These are phyloP conservation scores for Canavalia gladiata DNA, from an alignment of 306 rosid genomes.

Conservation along the genomic window DNA sequence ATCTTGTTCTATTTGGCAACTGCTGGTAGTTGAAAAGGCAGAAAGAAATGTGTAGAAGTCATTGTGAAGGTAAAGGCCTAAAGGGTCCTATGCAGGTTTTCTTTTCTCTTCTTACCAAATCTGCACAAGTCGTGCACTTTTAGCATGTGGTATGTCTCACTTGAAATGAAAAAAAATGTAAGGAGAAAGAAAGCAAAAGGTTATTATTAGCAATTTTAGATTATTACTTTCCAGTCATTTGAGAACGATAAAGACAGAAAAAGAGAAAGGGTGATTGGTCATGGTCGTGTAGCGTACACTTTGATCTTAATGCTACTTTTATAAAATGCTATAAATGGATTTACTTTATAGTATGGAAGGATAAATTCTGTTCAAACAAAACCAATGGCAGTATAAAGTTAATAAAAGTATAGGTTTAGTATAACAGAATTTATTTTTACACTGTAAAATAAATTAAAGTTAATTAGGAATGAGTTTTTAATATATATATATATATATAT, in stretches of 20 bases:
- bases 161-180: background rate
- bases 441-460: too few species aligned
- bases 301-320: background rate
- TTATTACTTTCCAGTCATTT: background rate
- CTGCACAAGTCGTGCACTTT: background rate
- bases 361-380: background rate
- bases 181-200: background rate
- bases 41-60: too few species aligned
- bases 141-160: background rate
- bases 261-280: background rate
- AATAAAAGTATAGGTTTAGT: background rate
- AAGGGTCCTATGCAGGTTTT: background rate
- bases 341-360: background rate
- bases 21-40: too few species aligned
- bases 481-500: too few species aligned
- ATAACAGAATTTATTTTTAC: too few species aligned
- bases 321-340: background rate
- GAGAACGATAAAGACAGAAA: background rate
- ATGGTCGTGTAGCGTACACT: background rate
- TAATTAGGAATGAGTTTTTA: too few species aligned
- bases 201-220: background rate
- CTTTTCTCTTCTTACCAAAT: conserved; percentile 7
- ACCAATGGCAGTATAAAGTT: too few species aligned
- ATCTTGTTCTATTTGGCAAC: background rate
- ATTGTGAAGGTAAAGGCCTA: too few species aligned